Conservation (phyloP, 352 stramenopile species). For the Pythium pectinolyticum region DNA sequence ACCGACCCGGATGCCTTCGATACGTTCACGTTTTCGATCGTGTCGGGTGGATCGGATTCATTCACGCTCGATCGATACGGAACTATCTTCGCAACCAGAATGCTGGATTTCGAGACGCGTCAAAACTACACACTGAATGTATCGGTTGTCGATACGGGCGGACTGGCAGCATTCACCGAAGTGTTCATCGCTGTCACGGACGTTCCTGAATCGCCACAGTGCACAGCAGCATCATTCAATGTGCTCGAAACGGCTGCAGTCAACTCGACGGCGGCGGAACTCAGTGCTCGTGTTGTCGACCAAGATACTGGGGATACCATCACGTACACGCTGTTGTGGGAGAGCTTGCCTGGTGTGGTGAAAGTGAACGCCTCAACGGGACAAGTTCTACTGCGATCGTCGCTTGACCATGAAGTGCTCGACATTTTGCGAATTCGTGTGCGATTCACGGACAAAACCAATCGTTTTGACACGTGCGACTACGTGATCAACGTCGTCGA, state of each 20-base stretch:
- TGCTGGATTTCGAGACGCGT: constrained; percentile 45
- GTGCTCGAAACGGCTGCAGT: constrained; percentile 30
- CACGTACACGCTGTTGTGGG: constrained; percentile 17
- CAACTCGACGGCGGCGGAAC: constrained; percentile 10
- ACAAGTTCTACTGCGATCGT: constrained; percentile 21
- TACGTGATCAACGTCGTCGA: constrained; percentile 46
- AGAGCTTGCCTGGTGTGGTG: constrained; percentile 19
- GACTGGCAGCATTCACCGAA: constrained; percentile 30
- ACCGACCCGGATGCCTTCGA: constrained; percentile 52
- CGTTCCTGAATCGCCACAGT: constrained; percentile 42
- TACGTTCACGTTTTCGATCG: constrained; percentile 38
- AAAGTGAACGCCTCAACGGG: constrained; percentile 17
- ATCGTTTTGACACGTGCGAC: constrained; percentile 39
- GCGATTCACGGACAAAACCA: constrained; percentile 44
- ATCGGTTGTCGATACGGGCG: constrained; percentile 38
- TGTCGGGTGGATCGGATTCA: constrained; percentile 31
- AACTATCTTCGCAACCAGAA: constrained; percentile 33
- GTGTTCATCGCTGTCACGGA: constrained; percentile 41
- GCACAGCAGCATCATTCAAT: constrained; percentile 26
- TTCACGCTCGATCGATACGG: constrained; percentile 53
- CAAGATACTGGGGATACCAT: constrained; percentile 26
- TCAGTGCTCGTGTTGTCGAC: constrained; percentile 20
- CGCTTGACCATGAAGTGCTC: constrained; percentile 46
- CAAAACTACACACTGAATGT: constrained; percentile 41
- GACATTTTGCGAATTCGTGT: constrained; percentile 39